These are phyloP conservation scores for Candida argentea DNA, from an alignment of 805 yeast genomes.

Conservation along the genomic window DNA sequence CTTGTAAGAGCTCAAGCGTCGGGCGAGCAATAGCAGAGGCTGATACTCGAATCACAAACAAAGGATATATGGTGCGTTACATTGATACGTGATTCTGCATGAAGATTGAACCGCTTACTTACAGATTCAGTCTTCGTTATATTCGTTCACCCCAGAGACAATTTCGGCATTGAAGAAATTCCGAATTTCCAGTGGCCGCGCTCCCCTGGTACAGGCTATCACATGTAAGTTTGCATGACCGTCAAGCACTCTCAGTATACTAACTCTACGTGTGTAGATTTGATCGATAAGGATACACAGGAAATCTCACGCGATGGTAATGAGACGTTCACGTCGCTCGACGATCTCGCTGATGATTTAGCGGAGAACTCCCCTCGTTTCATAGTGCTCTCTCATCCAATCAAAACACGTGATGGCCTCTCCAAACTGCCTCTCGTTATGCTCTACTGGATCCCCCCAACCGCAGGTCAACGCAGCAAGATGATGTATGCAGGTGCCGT, in stretches of 20 bases:
- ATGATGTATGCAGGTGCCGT: conserved; percentile 91
- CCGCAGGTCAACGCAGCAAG: conserved; percentile 69
- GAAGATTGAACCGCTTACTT: conserved; percentile 1
- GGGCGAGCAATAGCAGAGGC: neutral
- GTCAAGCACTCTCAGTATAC: neutral
- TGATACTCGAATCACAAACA: neutral
- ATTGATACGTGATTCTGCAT: neutral
- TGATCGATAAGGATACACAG: conserved; percentile 46
- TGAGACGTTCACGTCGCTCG: conserved; percentile 40
- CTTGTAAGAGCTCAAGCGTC: neutral
- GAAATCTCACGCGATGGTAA: conserved; percentile 41
- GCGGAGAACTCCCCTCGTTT: conserved; percentile 80
- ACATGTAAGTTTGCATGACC: conserved; percentile 33
- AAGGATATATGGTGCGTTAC: neutral
- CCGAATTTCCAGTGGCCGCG: conserved; percentile 61
- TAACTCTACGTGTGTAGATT: conserved; percentile 20
- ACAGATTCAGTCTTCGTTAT: conserved; percentile 33
- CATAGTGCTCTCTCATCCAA: conserved; percentile 67
- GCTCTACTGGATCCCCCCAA: conserved; percentile 82
- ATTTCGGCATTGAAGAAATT: conserved; percentile 54
- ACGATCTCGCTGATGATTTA: conserved; percentile 60
- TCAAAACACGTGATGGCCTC: conserved; percentile 61
- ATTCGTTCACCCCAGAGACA: conserved; percentile 55
- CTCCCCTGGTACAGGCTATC: conserved; percentile 49
- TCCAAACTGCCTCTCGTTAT: conserved; percentile 64